Conservation (phyloP, 257 asterid species). For the Przewalskia tangutica region DNA sequence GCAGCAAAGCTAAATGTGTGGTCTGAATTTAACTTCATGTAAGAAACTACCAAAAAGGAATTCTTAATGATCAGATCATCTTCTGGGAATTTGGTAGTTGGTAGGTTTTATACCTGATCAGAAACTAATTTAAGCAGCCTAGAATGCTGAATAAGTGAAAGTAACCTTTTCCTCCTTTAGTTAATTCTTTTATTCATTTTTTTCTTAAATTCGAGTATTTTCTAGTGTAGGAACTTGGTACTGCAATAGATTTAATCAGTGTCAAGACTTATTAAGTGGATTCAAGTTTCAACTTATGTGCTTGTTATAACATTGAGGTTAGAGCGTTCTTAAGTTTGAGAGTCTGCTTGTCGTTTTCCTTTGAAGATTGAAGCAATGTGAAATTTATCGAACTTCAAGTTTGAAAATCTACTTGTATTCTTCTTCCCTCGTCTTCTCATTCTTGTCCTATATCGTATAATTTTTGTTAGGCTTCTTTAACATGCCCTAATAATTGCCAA, state of each 20-base stretch:
- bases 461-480: not conserved
- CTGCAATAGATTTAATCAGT: not conserved
- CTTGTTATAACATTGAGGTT: not conserved
- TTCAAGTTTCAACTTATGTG: not conserved
- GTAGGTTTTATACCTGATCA: not conserved
- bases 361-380: not conserved
- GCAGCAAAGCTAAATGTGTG: not conserved
- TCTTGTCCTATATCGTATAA: too few relatives aligned
- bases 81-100: not conserved
- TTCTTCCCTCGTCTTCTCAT: not conserved
- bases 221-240: not conserved
- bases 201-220: not conserved
- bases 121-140: not conserved
- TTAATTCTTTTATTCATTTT: not conserved
- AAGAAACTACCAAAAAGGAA: not conserved
- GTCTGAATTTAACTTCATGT: not conserved
- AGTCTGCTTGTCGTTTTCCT: not conserved
- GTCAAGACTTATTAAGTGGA: not conserved
- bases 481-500: not conserved
- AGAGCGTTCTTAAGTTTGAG: not conserved
- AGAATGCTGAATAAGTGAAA: not conserved
- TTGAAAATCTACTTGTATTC: not conserved
- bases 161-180: not conserved
- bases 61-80: not conserved
- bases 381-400: not conserved